Evolutionary conservation across 75 land plant species (phyloP).

Genomic region (Selaginella moellendorffii): DNA sequence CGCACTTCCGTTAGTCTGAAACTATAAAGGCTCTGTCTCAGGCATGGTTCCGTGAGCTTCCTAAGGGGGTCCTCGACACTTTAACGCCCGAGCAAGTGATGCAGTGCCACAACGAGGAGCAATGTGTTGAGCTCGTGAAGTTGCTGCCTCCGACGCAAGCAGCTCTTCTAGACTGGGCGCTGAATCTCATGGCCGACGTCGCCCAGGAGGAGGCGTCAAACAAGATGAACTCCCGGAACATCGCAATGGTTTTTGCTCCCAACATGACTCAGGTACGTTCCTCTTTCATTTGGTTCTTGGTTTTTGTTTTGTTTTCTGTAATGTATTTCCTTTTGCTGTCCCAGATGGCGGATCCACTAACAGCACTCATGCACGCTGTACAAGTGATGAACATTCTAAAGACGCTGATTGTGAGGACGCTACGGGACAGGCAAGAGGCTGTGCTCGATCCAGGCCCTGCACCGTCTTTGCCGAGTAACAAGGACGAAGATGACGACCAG

Average conservation of each 20-base stretch:
- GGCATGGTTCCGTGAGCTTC: constrained; percentile 97
- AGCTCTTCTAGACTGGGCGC: constrained; percentile 70
- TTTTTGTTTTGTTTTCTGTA: not conserved
- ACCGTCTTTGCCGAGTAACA: constrained; percentile 14
- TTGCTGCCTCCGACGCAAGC: constrained; percentile 65
- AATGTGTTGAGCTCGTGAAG: constrained; percentile 46
- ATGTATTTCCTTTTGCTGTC: not conserved
- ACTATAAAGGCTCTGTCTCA: constrained; percentile 9
- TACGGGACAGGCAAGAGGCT: constrained; percentile 46
- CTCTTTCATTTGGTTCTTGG: not conserved
- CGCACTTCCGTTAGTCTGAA: not conserved
- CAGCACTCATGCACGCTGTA: constrained; percentile 81
- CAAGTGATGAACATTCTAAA: constrained; percentile 83
- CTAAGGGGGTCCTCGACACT: constrained; percentile 61
- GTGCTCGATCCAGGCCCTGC: constrained; percentile 17
- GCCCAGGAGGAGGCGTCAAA: constrained; percentile 54
- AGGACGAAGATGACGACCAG: constrained; percentile 14
- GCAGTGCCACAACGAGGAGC: constrained; percentile 68
- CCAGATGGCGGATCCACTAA: constrained; percentile 77
- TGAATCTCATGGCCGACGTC: constrained; percentile 91
- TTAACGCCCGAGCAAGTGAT: constrained; percentile 71
- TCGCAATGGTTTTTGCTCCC: constrained; percentile 96
- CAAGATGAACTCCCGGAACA: constrained; percentile 88
- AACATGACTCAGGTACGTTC: constrained; percentile 91
- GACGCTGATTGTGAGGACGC: constrained; percentile 42